These are phyloP conservation scores for Vigna angularis DNA, from an alignment of 306 rosid genomes.

Conservation along the genomic window DNA sequence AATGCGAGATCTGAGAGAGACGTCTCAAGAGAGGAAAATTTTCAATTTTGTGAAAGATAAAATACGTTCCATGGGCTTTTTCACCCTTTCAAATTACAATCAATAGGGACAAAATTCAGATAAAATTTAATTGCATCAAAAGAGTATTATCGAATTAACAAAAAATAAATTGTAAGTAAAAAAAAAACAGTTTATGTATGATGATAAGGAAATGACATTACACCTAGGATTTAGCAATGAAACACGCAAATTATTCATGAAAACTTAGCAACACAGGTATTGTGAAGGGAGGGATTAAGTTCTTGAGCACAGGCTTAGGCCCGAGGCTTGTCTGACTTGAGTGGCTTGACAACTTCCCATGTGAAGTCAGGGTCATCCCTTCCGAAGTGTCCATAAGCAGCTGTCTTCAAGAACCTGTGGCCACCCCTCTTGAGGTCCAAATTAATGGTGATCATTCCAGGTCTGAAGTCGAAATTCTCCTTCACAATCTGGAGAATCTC, in stretches of 20 bases:
- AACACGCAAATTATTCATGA: slow-evolving; percentile 67
- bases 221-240: slow-evolving; percentile 46
- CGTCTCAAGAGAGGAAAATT: neutral
- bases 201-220: slow-evolving; percentile 23
- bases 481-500: slow-evolving; percentile 91
- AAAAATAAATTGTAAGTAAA: slow-evolving; percentile 26
- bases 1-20: no score
- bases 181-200: slow-evolving; percentile 26
- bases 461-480: slow-evolving; percentile 96
- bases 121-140: slow-evolving; percentile 34
- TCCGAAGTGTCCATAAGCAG: slow-evolving; percentile 99
- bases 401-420: slow-evolving; percentile 91
- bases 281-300: slow-evolving; percentile 29
- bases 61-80: slow-evolving; percentile 14
- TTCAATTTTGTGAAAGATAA: slow-evolving; percentile 15
- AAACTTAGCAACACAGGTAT: slow-evolving; percentile 46
- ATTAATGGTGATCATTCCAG: slow-evolving; percentile 97
- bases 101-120: slow-evolving; percentile 46
- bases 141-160: slow-evolving; percentile 13
- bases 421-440: slow-evolving; percentile 97
- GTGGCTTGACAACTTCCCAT: slow-evolving; percentile 99
- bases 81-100: slow-evolving; percentile 32
- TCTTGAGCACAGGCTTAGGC: slow-evolving; percentile 47
- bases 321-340: slow-evolving; percentile 94
- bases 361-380: slow-evolving; percentile 98